Conservation (phyloP, 2,329 filamentous ascomycete genomes). For the Arachnomyces sp. region DNA sequence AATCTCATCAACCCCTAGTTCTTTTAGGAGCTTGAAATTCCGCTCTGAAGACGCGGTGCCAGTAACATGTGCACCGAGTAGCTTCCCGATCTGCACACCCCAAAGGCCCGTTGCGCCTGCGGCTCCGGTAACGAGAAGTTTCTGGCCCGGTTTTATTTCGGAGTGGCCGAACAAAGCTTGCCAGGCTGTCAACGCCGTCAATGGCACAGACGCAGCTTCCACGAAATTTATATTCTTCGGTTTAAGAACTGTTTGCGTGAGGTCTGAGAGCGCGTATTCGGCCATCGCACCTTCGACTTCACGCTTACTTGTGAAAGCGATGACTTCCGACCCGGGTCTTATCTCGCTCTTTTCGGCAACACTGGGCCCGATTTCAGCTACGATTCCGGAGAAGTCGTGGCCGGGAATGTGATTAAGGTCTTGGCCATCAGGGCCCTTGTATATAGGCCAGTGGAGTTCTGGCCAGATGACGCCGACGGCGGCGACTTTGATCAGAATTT, state of each 20-base stretch:
- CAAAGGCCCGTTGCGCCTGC: conserved; percentile 33
- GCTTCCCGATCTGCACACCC: conserved; percentile 33
- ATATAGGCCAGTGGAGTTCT: conserved; percentile 2
- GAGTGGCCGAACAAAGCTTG: conserved; percentile 30
- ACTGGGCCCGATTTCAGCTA: neutral
- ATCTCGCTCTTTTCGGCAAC: neutral
- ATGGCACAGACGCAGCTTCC: conserved; percentile 27
- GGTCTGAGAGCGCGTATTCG: neutral
- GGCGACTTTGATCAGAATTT: conserved; percentile 1
- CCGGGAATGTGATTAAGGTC: neutral
- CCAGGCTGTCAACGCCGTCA: conserved; percentile 35
- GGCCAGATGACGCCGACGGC: conserved; percentile 1
- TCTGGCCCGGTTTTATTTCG: conserved; percentile 18
- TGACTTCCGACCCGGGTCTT: neutral
- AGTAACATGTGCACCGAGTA: conserved; percentile 27
- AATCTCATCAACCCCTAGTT: conserved; percentile 28
- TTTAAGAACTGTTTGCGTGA: neutral
- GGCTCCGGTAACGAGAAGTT: conserved; percentile 32
- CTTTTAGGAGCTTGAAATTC: conserved; percentile 1
- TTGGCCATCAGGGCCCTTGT: neutral
- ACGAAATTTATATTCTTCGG: neutral
- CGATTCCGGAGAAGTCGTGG: conserved; percentile 1
- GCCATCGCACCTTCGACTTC: neutral
- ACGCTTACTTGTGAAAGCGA: conserved; percentile 1
- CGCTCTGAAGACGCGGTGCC: conserved; percentile 14